Conservation (phyloP, 1,139 yeast species). For the Saccharomyces hybrid region DNA sequence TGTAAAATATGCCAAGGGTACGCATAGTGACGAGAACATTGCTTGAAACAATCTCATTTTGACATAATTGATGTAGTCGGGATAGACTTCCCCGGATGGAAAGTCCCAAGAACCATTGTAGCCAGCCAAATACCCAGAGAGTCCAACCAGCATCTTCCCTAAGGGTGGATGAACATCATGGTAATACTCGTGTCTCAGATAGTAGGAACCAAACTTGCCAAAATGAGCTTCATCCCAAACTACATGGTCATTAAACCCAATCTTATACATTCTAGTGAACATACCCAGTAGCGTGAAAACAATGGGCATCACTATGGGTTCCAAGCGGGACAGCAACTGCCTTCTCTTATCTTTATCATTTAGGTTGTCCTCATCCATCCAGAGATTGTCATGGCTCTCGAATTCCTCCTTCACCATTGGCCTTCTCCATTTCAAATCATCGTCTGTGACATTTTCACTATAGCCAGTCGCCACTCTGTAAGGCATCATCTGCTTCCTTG, state of each 20-base stretch:
- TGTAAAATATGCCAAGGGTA: constrained; percentile 89
- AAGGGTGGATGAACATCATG: constrained; percentile 98
- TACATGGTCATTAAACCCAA: constrained; percentile 62
- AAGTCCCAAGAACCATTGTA: constrained; percentile 95
- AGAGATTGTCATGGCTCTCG: neutral
- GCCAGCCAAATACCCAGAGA: constrained; percentile 89
- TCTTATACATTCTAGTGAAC: constrained; percentile 64
- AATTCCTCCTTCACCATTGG: neutral
- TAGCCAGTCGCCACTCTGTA: neutral
- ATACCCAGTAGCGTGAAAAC: constrained; percentile 60
- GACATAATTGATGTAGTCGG: constrained; percentile 78
- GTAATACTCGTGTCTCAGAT: constrained; percentile 86
- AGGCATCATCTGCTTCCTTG: neutral
- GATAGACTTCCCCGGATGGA: constrained; percentile 79
- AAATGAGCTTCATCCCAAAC: constrained; percentile 98
- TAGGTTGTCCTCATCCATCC: neutral
- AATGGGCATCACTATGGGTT: constrained; percentile 46
- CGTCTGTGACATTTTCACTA: neutral
- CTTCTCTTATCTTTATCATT: neutral
- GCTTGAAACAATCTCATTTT: constrained; percentile 94
- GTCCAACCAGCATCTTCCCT: constrained; percentile 93
- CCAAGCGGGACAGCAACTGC: constrained; percentile 18
- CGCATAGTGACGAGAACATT: constrained; percentile 77
- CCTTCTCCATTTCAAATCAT: neutral
- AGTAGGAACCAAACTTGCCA: constrained; percentile 92